Base-by-base conservation (phyloP, 345 rosid genomes). In the Euphorbia lathyris region DNA sequence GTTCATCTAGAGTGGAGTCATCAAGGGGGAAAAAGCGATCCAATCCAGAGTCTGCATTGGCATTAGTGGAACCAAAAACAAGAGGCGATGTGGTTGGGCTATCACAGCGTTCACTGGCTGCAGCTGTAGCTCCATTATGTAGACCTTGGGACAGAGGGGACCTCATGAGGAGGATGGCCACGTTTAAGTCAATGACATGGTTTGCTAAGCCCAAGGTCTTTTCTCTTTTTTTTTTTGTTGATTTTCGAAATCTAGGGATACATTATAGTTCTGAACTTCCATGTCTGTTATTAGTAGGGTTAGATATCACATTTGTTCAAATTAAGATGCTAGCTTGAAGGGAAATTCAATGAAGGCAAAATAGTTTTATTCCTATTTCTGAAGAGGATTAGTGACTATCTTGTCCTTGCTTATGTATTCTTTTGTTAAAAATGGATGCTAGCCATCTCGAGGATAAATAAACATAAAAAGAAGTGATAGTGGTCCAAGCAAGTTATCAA, bases 151-250 rank as follows among this genome's bases (percentile, higher is more conserved):
- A 90, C 70, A 83, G 99, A 43, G 88, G 91, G 10, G 99, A 95
- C 68, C 87, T 95, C 73, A 81, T 95, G 90, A 86, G 84, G 82
- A 86, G 99, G 76, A 70, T 86, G 14, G 84, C 97, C 47, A 87
- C 96, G 30, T 95, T 87, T 73, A 95, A 92, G 85, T 92, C 99
- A 65, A 95, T 95, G 99, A 88, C 93, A 20, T 95, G 99, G 96
- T 90, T 95, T 57, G 97, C 97, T 32, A 92, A 90, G 69, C 97
- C 97, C 58, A 82, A 88, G 97, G 99, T 91, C 61, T 56, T 9
- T 91, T 60, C 48, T 30, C 27, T 16, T n/a, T 58, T 4, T 14
- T 30, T 17, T 11, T 68, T 47, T 25, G 6, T 22, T 26, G 1
- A 8, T n/a, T 6, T 25, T 67, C 34, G 16, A 11, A 36, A 53